A percentile compares a stretch with the other conserved stretches of the same genome.
Evolutionary conservation across 1,284 basidiomycete genomes (phyloP).

Genomic region (Takashimella koratensis): DNA sequence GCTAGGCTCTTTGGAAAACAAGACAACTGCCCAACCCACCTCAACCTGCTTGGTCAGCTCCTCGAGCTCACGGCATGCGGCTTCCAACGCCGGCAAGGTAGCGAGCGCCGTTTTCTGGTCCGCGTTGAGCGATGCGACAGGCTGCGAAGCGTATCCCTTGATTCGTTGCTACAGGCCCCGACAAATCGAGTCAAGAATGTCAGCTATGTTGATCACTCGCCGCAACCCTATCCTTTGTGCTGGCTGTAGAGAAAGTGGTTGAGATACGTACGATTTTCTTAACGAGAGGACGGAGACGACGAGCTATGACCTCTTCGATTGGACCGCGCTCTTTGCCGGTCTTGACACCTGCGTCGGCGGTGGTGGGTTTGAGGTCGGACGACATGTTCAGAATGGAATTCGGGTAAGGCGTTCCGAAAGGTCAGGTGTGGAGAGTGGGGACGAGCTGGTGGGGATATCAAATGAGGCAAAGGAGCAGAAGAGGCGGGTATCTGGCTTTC

Average conservation of each 20-base stretch:
- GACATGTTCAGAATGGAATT: too few species aligned
- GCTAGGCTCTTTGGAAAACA: not conserved
- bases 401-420: too few species aligned
- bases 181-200: too few species aligned
- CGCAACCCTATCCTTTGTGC: not conserved
- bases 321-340: slow-evolving; percentile 50
- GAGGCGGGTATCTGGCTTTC: too few species aligned
- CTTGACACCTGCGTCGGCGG: slow-evolving; percentile 21
- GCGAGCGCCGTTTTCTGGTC: slow-evolving; percentile 72
- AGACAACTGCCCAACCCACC: slow-evolving; percentile 51
- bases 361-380: slow-evolving; percentile 1
- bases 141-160: slow-evolving; percentile 62
- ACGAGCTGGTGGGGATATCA: too few species aligned
- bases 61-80: slow-evolving; percentile 69
- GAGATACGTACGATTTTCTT: slow-evolving; percentile 73
- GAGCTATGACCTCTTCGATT: slow-evolving; percentile 69
- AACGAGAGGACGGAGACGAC: slow-evolving; percentile 65
- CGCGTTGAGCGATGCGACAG: slow-evolving; percentile 69
- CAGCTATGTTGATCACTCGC: too few species aligned
- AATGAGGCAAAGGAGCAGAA: too few species aligned
- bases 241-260: slow-evolving; percentile 2
- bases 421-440: too few species aligned
- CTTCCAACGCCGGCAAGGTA: slow-evolving; percentile 68
- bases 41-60: slow-evolving; percentile 76
- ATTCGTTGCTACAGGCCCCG: slow-evolving; percentile 59